phyloP scores from a whole-genome alignment of 1,139 yeast species.

The Lodderomyces beijingensis region DNA sequence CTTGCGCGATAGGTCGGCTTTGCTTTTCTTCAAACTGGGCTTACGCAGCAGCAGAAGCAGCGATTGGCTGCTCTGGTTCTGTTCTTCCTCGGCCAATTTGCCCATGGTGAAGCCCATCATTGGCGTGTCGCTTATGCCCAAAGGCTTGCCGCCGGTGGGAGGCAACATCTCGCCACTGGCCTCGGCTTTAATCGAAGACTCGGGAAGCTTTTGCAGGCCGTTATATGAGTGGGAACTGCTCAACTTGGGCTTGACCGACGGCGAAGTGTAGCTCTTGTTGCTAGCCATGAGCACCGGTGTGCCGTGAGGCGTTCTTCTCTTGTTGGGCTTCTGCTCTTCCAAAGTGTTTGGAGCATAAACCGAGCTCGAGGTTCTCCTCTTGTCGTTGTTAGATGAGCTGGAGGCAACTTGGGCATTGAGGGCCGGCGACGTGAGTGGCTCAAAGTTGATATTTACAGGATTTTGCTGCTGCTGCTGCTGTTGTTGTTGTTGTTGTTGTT shows the following conservation, averaged over 20 bases:
- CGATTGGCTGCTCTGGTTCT: background rate
- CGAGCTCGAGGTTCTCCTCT: slow-evolving; percentile 35
- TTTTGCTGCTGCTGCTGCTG: slow-evolving; percentile 12
- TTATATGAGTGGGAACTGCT: slow-evolving; percentile 1
- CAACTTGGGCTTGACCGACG: slow-evolving; percentile 13
- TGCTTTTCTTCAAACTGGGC: slow-evolving; percentile 4
- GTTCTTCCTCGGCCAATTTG: slow-evolving; percentile 35
- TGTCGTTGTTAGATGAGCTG: slow-evolving; percentile 12
- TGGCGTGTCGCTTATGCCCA: slow-evolving; percentile 17
- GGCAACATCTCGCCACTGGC: slow-evolving; percentile 27
- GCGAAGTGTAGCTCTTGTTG: slow-evolving; percentile 15
- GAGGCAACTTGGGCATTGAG: slow-evolving; percentile 40
- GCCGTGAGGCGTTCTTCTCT: slow-evolving; percentile 47
- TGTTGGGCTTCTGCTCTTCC: slow-evolving; percentile 13
- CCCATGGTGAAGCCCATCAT: slow-evolving; percentile 51
- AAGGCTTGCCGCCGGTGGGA: slow-evolving; percentile 24
- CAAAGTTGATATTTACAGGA: slow-evolving; percentile 31
- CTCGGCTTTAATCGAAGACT: slow-evolving; percentile 20
- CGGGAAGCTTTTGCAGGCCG: slow-evolving; percentile 34
- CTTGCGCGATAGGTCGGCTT: slow-evolving; percentile 5
- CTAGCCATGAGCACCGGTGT: slow-evolving; percentile 39
- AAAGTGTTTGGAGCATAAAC: slow-evolving; percentile 17
- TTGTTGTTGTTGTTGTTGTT: slow-evolving; percentile 14
- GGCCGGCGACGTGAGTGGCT: slow-evolving; percentile 65
- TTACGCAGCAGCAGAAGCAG: background rate